Conservation (phyloP, 202 grass and related monocot genomes). For the Saccharum hybrid region DNA sequence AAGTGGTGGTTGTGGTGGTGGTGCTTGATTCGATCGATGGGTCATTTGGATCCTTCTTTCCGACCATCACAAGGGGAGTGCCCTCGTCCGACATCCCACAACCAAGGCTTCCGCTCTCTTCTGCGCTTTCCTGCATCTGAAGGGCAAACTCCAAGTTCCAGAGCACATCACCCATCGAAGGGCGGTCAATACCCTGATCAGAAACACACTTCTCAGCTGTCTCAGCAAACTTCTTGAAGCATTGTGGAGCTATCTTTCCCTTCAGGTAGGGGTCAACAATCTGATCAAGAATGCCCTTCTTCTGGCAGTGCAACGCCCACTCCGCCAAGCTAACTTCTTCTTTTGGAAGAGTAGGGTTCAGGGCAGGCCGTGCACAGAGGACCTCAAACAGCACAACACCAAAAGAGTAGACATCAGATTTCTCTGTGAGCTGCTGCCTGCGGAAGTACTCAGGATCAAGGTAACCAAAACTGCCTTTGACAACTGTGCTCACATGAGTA, state of each 20-base stretch:
- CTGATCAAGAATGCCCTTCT: conserved; percentile 92
- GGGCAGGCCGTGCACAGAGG: conserved; percentile 81
- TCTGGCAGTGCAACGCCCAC: conserved; percentile 94
- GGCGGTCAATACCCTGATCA: conserved; percentile 78
- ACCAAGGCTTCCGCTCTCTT: conserved; percentile 72
- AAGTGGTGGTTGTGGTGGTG: conserved; percentile 72
- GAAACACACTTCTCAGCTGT: conserved; percentile 93
- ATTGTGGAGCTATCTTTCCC: conserved; percentile 80
- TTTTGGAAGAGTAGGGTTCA: conserved; percentile 81
- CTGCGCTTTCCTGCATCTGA: conserved; percentile 82
- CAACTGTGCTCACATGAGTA: conserved; percentile 96
- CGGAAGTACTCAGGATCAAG: conserved; percentile 89
- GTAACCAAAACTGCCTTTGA: conserved; percentile 96
- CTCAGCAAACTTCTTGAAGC: conserved; percentile 94
- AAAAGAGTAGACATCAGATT: conserved; percentile 95
- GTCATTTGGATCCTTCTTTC: conserved; percentile 77
- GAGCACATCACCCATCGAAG: conserved; percentile 93
- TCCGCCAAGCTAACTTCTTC: conserved; percentile 98
- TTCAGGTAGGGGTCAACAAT: conserved; percentile 88
- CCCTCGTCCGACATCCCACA: conserved; percentile 70
- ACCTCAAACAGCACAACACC: conserved; percentile 95
- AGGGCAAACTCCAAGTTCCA: conserved; percentile 98
- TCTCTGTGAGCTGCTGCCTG: conserved; percentile 89
- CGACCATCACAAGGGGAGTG: conserved; percentile 57
- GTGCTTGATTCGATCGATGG: conserved; percentile 70